Evolutionary conservation across 2,329 filamentous ascomycete genomes (phyloP), one percentile per base, ranked within the genome.

Genomic region (Cordyceps pruinosa): DNA sequence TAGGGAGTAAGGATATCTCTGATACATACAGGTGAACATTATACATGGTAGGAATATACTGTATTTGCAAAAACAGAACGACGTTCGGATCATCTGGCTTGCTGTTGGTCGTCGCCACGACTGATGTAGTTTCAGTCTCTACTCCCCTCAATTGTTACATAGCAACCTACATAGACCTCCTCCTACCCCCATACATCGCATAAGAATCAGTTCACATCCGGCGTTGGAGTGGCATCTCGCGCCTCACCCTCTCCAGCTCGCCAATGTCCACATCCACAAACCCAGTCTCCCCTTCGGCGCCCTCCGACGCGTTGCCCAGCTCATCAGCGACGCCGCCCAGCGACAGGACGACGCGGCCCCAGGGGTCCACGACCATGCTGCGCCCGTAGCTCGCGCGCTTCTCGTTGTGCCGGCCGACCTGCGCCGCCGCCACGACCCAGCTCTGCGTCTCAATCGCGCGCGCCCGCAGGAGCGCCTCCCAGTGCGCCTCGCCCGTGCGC

Each of bases 361-460:
- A 96, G 0, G 93, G 92, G 69, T 89, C 87, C 26, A 97, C 79
- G 47, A 95, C 87, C 75, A 96, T 84, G 64, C 88, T 89, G 68
- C 90, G 87, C 0, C 93, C 93, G 72, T 94, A 96, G 71, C 89
- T 95, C 28, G 82, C 80, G 58, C 93, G 78, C 71, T 85, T 90
- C 60, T 84, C 82, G 64, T 90, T 91, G 61, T 82, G 90, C 37
- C 75, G 70, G 1, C 91, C 92, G 23, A 72, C 71, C 71, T 97
- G 92, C 39, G 91, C 93, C 1, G 92, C 86, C 10, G 92, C 93
- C 60, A 97, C 75, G 2, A 97, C 86, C 76, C 89, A 97, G 56
- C 85, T 84, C 73, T 97, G 89, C 19, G 87, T 90, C 76, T 97
- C 93, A 59, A 97, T 90, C 10, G 93, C 93, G 47, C 93, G 78